Base-by-base conservation (phyloP, 176 grass and related monocot genomes). In the Avena insularis region DNA sequence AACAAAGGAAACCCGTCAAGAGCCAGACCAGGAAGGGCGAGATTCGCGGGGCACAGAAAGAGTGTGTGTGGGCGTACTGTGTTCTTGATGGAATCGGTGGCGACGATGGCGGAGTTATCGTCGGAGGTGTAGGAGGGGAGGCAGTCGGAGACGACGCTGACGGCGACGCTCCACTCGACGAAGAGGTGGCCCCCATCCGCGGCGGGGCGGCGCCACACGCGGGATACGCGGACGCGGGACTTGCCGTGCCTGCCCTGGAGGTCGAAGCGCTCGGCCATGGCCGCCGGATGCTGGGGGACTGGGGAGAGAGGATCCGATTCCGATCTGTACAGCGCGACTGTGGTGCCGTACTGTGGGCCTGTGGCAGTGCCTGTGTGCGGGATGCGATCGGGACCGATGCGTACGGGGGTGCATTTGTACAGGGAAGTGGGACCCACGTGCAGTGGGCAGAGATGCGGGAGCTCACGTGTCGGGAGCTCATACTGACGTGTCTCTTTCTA, bases 71-170 rank as follows among this genome's bases (percentile, higher is more conserved):
- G 40, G 40, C 80, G 71, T 4, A 98, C 97, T 8, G 97, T 93
- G 87, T 98, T 98, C 84, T 98, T 98, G 65, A 98, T 98, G 78
- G 97, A 91, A n/a, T 98, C 93, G 40, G 97, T 98, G 71, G 97
- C 97, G 57, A 98, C 92, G 75, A 98, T 90, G 68, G 86, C 87
- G 79, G 97, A 94, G 88, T 98, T 98, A 65, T 98, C 92, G 82
- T 65, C 83, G n/a, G 96, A 89, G 75, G 85, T 91, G 90, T 93
- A 98, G 36, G 96, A 79, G 13, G 93, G 96, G 79, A 94, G 96
- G 79, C 93, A 96, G 74, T 96, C 93, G 66, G 96, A 98, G 90
- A 92, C 88, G 84, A 98, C 65, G 53, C 90, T 91, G 56, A 94
- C 71, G 84, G 86, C 87, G 33, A 98, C 92, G 50, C 78, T 92